Base-by-base conservation (phyloP, 495 filamentous ascomycete genomes). In the Penicillium diatomitis region DNA sequence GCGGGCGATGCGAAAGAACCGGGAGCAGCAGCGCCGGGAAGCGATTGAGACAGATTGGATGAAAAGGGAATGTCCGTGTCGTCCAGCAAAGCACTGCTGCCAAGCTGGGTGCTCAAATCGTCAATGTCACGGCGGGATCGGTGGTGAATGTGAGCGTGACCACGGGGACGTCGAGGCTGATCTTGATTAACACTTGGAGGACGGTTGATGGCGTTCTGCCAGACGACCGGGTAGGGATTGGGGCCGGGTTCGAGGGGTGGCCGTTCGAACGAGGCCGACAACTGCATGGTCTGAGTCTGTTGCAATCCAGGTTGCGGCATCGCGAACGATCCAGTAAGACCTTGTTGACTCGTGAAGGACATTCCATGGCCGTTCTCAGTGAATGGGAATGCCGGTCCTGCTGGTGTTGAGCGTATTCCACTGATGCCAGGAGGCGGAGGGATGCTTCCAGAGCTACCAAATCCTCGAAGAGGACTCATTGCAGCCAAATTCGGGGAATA, bases 61-160 rank as follows among this genome's bases (percentile, higher is more conserved):
- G 71, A 54, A 42, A 74, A 64, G 28, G 74, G 66, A 42, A 75
- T 76, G 49, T 88, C 81, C 11, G 73, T 77, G 60, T 94, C 90
- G 56, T 94, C 90, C 35, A 96, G 73, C n/a, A 98, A 71, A 6
- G 90, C 91, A 63, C 85, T 90, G 67, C 91, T 96, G 7, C 92
- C 94, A n/a, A 98, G 76, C 61, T 90, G 88, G 43, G 82, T 77
- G 48, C 80, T 86, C 40, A 94, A 70, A 46, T 90, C 81, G 47
- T 96, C 88, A 34, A 86, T 57, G 47, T 86, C 78, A 9, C 55
- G 54, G 46, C 65, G 70, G 4, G 56, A 49, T 31, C 60, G 54
- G 34, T 53, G 20, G 20, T 20, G 20, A 20, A 11, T 38, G 9
- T 38, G 9, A 30, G 40, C 38, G 43, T 56, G 67, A 39, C 66